Conservation (phyloP, 148 eudicot species). For the Limonium bicolor region DNA sequence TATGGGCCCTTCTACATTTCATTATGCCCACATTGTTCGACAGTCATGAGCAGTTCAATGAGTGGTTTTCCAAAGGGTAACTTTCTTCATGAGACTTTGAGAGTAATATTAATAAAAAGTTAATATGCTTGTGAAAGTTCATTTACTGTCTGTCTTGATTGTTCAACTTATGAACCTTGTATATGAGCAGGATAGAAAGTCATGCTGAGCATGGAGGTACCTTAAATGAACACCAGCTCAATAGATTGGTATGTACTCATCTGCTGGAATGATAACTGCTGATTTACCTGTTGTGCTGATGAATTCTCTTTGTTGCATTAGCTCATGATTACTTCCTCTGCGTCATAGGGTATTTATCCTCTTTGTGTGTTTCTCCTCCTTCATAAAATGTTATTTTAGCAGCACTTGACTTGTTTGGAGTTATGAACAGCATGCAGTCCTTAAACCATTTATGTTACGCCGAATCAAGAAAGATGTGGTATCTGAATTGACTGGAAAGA, state of each 20-base stretch:
- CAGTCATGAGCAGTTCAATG: conserved; percentile 96
- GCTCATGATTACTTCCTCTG: no score
- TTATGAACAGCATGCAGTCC: conserved; percentile 78
- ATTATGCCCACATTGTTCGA: conserved; percentile 98
- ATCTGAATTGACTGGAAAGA: conserved; percentile 83
- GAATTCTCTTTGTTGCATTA: no score
- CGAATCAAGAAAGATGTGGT: conserved; percentile 94
- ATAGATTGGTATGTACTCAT: conserved; percentile 66
- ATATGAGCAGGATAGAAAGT: conserved; percentile 63
- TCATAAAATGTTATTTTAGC: not conserved
- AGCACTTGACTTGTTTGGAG: not conserved
- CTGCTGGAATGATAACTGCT: no score
- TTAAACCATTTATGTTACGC: conserved; percentile 95
- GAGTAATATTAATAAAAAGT: not conserved
- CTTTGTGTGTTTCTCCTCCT: not conserved
- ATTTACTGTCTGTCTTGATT: not conserved
- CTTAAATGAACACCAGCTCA: conserved; percentile 94
- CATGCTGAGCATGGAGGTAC: conserved; percentile 99
- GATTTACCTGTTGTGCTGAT: no score
- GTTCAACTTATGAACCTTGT: conserved; percentile 16
- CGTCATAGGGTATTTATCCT: no score
- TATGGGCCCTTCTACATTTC: conserved; percentile 95
- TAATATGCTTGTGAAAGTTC: not conserved
- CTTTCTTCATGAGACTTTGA: conserved; percentile 6
- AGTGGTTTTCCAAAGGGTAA: conserved; percentile 99